A percentile compares a stretch with the other conserved stretches of the same genome.
Conservation (phyloP, 805 yeast genomes). For the Candida germanica region DNA sequence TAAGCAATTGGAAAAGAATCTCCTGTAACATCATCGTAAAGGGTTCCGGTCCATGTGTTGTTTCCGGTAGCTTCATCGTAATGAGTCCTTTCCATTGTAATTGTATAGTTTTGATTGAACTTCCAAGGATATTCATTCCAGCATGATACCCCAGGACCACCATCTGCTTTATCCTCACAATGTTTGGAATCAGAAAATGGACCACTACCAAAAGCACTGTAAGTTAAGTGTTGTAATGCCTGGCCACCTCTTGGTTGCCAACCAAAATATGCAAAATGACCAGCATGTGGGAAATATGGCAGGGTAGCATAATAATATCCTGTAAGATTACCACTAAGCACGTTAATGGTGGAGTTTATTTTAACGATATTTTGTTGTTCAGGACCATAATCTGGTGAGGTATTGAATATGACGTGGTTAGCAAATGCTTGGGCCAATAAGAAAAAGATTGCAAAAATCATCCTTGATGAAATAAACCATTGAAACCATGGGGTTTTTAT, state of each 20-base stretch:
- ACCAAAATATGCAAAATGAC: slow-evolving; percentile 12
- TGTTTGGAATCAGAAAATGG: too few species aligned
- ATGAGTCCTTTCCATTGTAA: slow-evolving; percentile 4
- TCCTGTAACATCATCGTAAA: slow-evolving; percentile 11
- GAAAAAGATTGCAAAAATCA: too few species aligned
- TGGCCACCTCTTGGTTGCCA: slow-evolving; percentile 11
- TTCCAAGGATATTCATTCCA: too few species aligned
- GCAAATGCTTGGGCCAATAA: too few species aligned
- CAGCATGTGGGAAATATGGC: slow-evolving; percentile 5
- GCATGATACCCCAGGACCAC: slow-evolving; percentile 12
- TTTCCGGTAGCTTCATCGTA: slow-evolving; percentile 3
- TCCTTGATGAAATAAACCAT: too few species aligned
- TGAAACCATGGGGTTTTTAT: too few species aligned
- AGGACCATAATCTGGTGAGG: too few species aligned
- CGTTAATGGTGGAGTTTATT: slow-evolving; percentile 6
- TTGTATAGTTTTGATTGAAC: slow-evolving; percentile 11
- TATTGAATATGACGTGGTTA: not conserved
- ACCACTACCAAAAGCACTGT: too few species aligned
- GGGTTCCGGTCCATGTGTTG: too few species aligned
- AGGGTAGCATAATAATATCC: slow-evolving; percentile 14
- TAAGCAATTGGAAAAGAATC: slow-evolving; percentile 5
- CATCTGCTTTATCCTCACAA: slow-evolving; percentile 13
- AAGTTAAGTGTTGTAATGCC: slow-evolving; percentile 10
- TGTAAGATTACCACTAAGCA: slow-evolving; percentile 8
- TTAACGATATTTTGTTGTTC: not conserved